Conservation (phyloP, 2,329 filamentous ascomycete species). For the Aquanectria penicillioides region DNA sequence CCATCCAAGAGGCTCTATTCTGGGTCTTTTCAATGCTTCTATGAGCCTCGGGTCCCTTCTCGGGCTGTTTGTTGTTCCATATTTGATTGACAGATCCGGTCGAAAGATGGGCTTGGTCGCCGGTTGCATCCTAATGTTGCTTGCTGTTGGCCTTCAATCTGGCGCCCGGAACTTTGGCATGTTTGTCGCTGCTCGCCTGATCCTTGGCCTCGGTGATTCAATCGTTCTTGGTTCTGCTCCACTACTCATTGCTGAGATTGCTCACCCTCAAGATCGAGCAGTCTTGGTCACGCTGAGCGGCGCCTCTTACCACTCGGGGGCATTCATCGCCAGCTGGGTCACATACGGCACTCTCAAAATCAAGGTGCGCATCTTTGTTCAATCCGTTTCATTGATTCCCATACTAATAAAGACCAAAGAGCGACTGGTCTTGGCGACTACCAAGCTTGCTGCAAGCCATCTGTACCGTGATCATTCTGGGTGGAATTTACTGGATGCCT, state of each 20-base stretch:
- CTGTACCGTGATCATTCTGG: slow-evolving; percentile 25
- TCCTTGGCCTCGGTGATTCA: slow-evolving; percentile 3
- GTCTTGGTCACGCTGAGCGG: slow-evolving; percentile 10
- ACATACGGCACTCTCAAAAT: slow-evolving; percentile 10
- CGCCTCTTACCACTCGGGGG: slow-evolving; percentile 9
- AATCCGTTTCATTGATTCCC: no score
- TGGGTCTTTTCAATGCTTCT: slow-evolving; percentile 11
- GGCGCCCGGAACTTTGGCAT: slow-evolving; percentile 9
- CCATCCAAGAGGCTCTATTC: slow-evolving; percentile 3
- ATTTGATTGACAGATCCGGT: slow-evolving; percentile 7
- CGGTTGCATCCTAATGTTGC: slow-evolving; percentile 8
- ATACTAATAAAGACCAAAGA: background rate
- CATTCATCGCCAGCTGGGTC: slow-evolving; percentile 11
- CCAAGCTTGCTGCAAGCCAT: slow-evolving; percentile 31
- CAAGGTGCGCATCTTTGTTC: background rate
- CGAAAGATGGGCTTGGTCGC: slow-evolving; percentile 10
- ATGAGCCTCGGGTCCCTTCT: slow-evolving; percentile 13
- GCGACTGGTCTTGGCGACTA: slow-evolving; percentile 30
- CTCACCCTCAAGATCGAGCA: slow-evolving; percentile 10
- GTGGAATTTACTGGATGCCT: slow-evolving; percentile 47
- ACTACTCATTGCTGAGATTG: slow-evolving; percentile 7
- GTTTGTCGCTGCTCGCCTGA: slow-evolving; percentile 7
- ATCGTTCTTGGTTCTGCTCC: slow-evolving; percentile 12
- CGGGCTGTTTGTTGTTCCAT: slow-evolving; percentile 7
- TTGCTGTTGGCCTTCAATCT: slow-evolving; percentile 10